Evolutionary conservation across 1,139 yeast genomes (phyloP).

Genomic region (Eremothecium cymbalariae): DNA sequence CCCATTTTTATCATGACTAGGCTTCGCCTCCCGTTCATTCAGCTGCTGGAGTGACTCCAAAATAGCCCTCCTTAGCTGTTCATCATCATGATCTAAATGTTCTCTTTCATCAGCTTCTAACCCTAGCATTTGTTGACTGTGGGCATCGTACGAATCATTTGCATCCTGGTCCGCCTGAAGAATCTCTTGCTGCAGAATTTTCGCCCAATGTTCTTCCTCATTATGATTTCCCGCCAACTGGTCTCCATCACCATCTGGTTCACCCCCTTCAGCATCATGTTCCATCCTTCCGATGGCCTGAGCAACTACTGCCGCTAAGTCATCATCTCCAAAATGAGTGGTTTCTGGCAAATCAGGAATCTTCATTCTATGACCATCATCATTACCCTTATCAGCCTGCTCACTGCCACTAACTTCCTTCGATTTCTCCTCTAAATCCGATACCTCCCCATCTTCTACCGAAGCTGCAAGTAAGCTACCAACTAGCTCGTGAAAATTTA

Average conservation of each 20-base stretch:
- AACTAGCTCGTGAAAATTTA: slow-evolving; percentile 29
- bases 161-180: slow-evolving; percentile 15
- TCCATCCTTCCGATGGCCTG: slow-evolving; percentile 26
- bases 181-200: slow-evolving; percentile 26
- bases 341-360: slow-evolving; percentile 8
- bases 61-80: slow-evolving; percentile 28
- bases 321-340: slow-evolving; percentile 14
- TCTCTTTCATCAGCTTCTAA: slow-evolving; percentile 14
- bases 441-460: slow-evolving; percentile 15
- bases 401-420: slow-evolving; percentile 6
- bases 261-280: slow-evolving; percentile 9
- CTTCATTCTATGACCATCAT: slow-evolving; percentile 10
- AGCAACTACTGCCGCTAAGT: slow-evolving; percentile 26
- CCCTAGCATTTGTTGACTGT: too few relatives aligned
- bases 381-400: slow-evolving; percentile 2
- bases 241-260: slow-evolving; percentile 4
- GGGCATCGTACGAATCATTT: slow-evolving; percentile 3
- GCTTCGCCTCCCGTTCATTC: slow-evolving; percentile 12
- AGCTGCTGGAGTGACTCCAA: slow-evolving; percentile 26
- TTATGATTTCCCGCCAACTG: slow-evolving; percentile 15
- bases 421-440: slow-evolving; percentile 10
- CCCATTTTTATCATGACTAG: slow-evolving; percentile 7
- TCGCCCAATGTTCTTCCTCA: slow-evolving; percentile 30
- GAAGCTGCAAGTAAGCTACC: slow-evolving; percentile 28
- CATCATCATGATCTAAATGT: slow-evolving; percentile 30